A percentile compares a stretch with the other conserved stretches of the same genome.
These are phyloP conservation scores for Xylaria polymorpha DNA, from an alignment of 2,329 filamentous ascomycete genomes.

Conservation along the genomic window DNA sequence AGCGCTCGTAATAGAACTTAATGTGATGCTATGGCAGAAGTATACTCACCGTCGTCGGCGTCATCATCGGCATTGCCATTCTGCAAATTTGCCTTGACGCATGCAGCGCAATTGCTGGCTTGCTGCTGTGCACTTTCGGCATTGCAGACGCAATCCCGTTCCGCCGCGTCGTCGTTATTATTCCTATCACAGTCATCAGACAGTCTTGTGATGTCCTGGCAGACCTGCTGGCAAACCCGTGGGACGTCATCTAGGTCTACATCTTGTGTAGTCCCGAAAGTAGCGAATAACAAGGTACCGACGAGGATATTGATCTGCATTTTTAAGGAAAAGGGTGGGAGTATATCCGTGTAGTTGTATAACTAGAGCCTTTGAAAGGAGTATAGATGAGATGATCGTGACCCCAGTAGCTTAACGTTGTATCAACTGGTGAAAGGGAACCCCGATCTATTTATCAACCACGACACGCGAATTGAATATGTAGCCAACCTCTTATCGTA, in stretches of 20 bases:
- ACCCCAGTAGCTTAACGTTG: neutral
- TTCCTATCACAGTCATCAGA: slow-evolving; percentile 24
- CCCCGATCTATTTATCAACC: slow-evolving; percentile 20
- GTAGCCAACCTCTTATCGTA: neutral
- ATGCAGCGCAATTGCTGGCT: slow-evolving; percentile 23
- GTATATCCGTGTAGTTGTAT: neutral
- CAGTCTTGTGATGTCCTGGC: slow-evolving; percentile 20
- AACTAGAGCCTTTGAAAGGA: neutral
- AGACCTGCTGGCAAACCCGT: slow-evolving; percentile 23
- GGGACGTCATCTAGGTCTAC: slow-evolving; percentile 28
- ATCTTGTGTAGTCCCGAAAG: slow-evolving; percentile 26
- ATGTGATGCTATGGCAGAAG: neutral
- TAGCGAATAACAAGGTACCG: slow-evolving; percentile 22
- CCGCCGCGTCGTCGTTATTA: slow-evolving; percentile 1
- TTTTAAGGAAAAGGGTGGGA: neutral
- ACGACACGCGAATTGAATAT: neutral
- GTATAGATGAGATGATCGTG: neutral
- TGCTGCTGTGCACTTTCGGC: slow-evolving; percentile 21
- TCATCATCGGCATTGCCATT: slow-evolving; percentile 11
- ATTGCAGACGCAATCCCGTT: slow-evolving; percentile 29
- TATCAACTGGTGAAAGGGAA: neutral
- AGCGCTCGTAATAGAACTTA: neutral
- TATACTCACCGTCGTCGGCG: slow-evolving; percentile 21
- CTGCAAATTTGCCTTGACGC: slow-evolving; percentile 21
- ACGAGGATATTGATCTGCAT: slow-evolving; percentile 20